These are phyloP conservation scores for Leccinum griseonigrum DNA, from an alignment of 1,284 basidiomycete species.

Conservation along the genomic window DNA sequence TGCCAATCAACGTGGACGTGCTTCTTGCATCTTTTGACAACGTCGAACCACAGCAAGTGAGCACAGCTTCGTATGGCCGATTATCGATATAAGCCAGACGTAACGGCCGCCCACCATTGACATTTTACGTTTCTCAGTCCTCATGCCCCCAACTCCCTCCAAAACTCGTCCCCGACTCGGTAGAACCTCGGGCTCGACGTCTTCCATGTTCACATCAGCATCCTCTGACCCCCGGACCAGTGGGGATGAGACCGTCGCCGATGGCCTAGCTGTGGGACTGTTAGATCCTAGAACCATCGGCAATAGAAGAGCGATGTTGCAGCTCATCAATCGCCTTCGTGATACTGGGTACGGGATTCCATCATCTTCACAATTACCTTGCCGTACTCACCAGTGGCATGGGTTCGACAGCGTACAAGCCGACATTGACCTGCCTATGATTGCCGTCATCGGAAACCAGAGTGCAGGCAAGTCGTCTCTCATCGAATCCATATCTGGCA, in stretches of 20 bases:
- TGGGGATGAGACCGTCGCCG: not conserved
- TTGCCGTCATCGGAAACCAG: conserved; percentile 66
- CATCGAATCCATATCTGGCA: conserved; percentile 72
- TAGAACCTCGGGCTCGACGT: not conserved
- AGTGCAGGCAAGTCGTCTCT: conserved; percentile 73
- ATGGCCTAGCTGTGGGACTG: conserved; percentile 39
- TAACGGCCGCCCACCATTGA: not conserved
- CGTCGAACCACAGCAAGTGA: not conserved
- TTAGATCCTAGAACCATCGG: conserved; percentile 24
- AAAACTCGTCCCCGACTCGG: not conserved
- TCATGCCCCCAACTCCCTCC: not conserved
- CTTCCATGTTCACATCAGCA: not conserved
- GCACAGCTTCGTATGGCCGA: not conserved
- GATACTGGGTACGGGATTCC: conserved; percentile 46
- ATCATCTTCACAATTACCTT: not conserved
- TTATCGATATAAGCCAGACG: not conserved
- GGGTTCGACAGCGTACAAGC: conserved; percentile 48
- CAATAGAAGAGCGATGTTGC: not conserved
- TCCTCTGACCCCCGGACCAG: not conserved
- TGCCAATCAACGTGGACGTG: not conserved
- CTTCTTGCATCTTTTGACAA: not conserved
- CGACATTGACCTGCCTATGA: conserved; percentile 67
- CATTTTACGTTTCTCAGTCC: not conserved
- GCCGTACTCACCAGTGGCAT: not conserved
- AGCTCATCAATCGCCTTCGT: not conserved